Conservation (phyloP, 345 rosid species). For the Gossypium stocksii region DNA sequence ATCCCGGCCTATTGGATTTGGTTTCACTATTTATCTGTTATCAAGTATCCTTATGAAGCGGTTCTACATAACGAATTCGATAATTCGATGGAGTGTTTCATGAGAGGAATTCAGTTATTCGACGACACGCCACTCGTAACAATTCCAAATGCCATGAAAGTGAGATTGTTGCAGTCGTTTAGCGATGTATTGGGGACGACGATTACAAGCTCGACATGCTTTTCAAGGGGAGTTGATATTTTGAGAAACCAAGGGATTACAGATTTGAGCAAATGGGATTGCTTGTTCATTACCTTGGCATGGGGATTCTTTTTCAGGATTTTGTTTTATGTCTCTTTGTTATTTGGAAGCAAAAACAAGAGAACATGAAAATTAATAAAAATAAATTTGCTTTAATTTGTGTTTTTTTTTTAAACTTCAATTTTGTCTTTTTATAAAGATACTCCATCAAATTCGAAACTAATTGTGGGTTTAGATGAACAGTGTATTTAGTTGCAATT, state of each 20-base stretch:
- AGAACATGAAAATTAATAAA: slow-evolving; percentile 39
- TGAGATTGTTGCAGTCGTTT: slow-evolving; percentile 41
- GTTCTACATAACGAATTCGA: slow-evolving; percentile 78
- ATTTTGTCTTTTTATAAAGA: too few species aligned
- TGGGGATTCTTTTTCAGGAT: slow-evolving; percentile 88
- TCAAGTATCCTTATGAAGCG: slow-evolving; percentile 85
- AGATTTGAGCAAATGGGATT: slow-evolving; percentile 71
- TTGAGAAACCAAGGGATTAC: slow-evolving; percentile 65
- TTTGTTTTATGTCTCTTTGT: slow-evolving; percentile 69
- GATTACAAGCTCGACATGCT: slow-evolving; percentile 73
- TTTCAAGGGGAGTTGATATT: slow-evolving; percentile 68
- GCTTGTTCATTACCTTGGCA: slow-evolving; percentile 73
- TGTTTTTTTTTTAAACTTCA: not conserved
- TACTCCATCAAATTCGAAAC: too few species aligned
- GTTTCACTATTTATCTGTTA: slow-evolving; percentile 91
- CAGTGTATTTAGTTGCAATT: too few species aligned
- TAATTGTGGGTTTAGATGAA: too few species aligned
- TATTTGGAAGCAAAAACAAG: slow-evolving; percentile 93
- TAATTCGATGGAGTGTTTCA: slow-evolving; percentile 62
- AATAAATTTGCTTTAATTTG: not conserved
- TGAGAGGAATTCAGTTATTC: slow-evolving; percentile 77
- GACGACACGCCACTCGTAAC: slow-evolving; percentile 69
- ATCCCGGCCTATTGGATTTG: slow-evolving; percentile 91
- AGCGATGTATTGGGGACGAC: slow-evolving; percentile 56
- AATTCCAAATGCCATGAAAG: slow-evolving; percentile 44